Base-by-base conservation (phyloP, 345 rosid species). In the Rubroshorea leprosula region DNA sequence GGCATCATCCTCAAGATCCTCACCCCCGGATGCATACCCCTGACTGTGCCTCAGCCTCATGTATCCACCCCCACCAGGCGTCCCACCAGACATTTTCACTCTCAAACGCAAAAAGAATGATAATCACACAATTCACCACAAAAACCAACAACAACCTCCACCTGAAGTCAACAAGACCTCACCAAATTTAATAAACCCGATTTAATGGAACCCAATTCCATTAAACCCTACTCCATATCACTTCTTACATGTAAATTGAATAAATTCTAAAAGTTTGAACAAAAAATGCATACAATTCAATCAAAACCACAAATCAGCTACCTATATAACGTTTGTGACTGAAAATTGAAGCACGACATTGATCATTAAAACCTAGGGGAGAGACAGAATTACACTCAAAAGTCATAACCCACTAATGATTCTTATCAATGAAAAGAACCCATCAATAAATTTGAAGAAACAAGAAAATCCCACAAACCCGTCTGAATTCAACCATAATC, bases 11-110 rank as follows among this genome's bases (percentile, higher is more conserved):
- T 92, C 98, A 55, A 86, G 75, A 63, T 88, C 93, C 57, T 92
- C 98, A 29, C 90, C 78, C 51, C 96, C 74, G 5, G 96, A 92
- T 27, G 84, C 86, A 73, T 86, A 86, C 0, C 98, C 98, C 73
- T 78, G 95, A 67, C 96, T 88, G 71, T 88, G 95, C 63, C 98
- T 84, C 74, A 88, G 98, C 75, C 96, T 84, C 80, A 86, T 81
- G 67, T 80, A 84, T 19, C 98, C 93, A 63, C 97, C 96, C 53
- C 74, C 84, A 35, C 76, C 81, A 0, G 98, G 98, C 46, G 96
- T 78, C 55, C 98, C 98, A 58, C 98, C 90, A 31, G 96, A 92
- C 98, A 92, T 89, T n/a, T 58, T 66, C 64, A 25, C 65, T 7
- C 55, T 46, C 63, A 23, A 4, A 23, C 5, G 22, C 46, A 60